These are phyloP conservation scores for Colletotrichum sojae DNA, from an alignment of 2,329 filamentous ascomycete genomes.

Conservation along the genomic window DNA sequence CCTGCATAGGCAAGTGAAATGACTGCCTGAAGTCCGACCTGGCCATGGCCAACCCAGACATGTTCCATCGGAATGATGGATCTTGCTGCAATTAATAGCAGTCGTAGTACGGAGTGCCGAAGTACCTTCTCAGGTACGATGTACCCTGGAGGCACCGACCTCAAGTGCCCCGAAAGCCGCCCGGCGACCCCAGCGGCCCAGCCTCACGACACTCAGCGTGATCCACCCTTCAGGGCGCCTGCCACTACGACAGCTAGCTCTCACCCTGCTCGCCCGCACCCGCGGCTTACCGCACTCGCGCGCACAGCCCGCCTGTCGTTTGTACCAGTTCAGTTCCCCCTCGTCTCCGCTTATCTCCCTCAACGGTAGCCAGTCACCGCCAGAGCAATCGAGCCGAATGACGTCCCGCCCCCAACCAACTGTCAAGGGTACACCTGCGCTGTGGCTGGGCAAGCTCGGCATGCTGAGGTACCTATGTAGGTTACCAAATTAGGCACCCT, in stretches of 20 bases:
- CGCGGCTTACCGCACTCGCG: constrained; percentile 24
- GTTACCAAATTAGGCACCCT: background rate
- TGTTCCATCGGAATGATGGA: background rate
- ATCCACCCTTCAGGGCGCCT: constrained; percentile 3
- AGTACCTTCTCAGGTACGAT: no score
- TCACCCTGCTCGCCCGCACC: constrained; percentile 16
- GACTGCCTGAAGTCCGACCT: background rate
- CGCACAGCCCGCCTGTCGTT: constrained; percentile 31
- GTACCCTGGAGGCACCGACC: no score
- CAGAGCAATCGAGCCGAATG: constrained; percentile 16
- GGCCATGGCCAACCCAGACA: background rate
- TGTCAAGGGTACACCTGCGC: constrained; percentile 12
- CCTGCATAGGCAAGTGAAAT: background rate
- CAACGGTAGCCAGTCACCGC: constrained; percentile 20
- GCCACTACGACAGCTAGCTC: constrained; percentile 17
- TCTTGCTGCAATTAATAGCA: background rate
- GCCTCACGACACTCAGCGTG: no score
- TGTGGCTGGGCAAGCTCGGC: constrained; percentile 25
- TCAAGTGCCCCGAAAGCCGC: no score
- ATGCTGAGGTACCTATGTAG: background rate
- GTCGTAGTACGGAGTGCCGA: no score
- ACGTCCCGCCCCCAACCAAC: constrained; percentile 38
- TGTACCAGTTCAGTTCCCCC: no score
- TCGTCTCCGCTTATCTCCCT: constrained; percentile 3
- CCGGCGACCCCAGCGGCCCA: no score